Percentiles rank a stretch among this genome's conserved stretches.
Evolutionary conservation across 768 basidiomycete genomes (phyloP).

Genomic region (Kondoa subrosea): DNA sequence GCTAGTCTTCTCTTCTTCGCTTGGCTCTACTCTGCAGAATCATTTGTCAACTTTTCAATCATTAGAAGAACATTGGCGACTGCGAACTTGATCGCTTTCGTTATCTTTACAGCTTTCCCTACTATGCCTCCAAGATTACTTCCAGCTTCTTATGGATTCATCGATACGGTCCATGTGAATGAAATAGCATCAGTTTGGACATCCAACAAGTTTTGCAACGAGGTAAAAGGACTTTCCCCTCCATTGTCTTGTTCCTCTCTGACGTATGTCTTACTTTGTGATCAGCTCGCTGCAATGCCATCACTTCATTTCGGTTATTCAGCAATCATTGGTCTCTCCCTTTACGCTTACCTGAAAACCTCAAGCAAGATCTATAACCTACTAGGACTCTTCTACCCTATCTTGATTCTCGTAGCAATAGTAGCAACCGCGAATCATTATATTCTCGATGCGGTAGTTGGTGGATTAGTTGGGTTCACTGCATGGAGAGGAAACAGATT

Average conservation of each 20-base stretch:
- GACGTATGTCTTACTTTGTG: neutral
- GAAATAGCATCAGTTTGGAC: neutral
- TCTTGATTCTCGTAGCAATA: neutral
- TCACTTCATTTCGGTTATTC: constrained; percentile 2
- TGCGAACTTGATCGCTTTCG: neutral
- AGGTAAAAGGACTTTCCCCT: neutral
- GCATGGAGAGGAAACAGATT: neutral
- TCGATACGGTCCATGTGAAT: neutral
- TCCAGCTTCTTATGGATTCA: neutral
- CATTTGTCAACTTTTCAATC: neutral
- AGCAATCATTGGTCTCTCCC: neutral
- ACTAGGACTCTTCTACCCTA: neutral
- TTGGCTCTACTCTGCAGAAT: constrained; percentile 1
- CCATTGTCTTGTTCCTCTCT: neutral
- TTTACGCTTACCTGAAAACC: neutral
- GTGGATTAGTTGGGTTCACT: neutral
- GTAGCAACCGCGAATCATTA: neutral
- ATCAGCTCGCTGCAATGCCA: constrained; percentile 6
- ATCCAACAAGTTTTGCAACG: neutral
- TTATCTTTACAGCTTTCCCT: constrained; percentile 1
- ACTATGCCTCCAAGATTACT: neutral
- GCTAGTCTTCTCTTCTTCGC: neutral
- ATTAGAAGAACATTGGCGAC: neutral
- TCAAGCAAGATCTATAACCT: neutral
- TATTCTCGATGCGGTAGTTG: constrained; percentile 2